Percentiles rank a stretch among this genome's conserved stretches.
These are phyloP conservation scores for Flagelloscypha sp. DNA, from an alignment of 768 basidiomycete genomes.

Conservation along the genomic window DNA sequence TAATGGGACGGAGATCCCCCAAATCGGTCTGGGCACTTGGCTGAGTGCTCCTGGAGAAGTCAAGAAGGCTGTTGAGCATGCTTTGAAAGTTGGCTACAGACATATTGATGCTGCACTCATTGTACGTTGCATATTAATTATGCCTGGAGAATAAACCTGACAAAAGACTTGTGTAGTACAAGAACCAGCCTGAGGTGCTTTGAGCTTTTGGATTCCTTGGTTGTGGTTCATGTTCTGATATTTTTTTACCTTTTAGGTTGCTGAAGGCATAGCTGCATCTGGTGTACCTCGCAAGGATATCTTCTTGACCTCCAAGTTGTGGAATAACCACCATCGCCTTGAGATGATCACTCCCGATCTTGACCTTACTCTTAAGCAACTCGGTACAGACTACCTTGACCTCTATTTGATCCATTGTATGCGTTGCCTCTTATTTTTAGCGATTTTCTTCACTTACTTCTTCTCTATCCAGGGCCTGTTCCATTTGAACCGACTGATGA, in stretches of 20 bases:
- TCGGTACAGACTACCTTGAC: constrained; percentile 73
- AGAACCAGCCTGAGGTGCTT: constrained; percentile 74
- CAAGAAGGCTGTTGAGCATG: constrained; percentile 48
- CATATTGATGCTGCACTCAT: constrained; percentile 11
- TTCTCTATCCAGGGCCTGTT: too few relatives aligned
- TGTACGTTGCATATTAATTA: constrained; percentile 2
- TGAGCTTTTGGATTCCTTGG: constrained; percentile 62
- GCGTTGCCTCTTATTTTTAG: neutral
- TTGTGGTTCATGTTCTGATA: too few relatives aligned
- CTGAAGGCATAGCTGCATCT: neutral
- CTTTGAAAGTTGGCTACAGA: constrained; percentile 14
- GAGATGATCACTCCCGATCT: constrained; percentile 64
- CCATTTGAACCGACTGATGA: too few relatives aligned
- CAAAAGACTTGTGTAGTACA: constrained; percentile 71
- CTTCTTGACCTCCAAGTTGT: constrained; percentile 77
- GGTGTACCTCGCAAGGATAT: constrained; percentile 68
- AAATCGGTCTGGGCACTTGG: constrained; percentile 83
- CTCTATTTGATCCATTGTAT: constrained; percentile 55
- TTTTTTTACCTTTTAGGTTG: too few relatives aligned
- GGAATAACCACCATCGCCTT: constrained; percentile 69
- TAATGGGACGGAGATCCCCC: constrained; percentile 51
- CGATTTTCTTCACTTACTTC: neutral
- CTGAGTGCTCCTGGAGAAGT: constrained; percentile 69
- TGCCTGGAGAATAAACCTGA: too few relatives aligned
- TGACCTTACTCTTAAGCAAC: constrained; percentile 64